phyloP scores from a whole-genome alignment of 495 filamentous ascomycete species.

The Xylaria telfairii region DNA sequence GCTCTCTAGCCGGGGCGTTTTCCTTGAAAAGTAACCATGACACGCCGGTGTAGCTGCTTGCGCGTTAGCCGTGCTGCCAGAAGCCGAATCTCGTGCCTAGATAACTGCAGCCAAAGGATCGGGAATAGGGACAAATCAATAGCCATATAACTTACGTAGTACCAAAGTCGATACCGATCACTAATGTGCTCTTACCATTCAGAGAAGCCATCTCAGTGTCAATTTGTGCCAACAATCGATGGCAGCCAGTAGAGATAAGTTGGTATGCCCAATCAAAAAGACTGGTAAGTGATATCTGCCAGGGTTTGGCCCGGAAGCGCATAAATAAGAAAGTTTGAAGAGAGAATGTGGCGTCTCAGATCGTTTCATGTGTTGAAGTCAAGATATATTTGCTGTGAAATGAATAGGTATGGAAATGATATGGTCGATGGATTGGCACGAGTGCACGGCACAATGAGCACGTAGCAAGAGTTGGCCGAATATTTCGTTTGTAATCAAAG shows the following conservation, averaged over 20 bases:
- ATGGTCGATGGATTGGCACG: too few species aligned
- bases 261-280: not conserved
- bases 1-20: not conserved
- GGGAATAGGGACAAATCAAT: not conserved
- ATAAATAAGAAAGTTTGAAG: too few species aligned
- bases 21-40: slow-evolving; percentile 18
- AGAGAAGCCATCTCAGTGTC: not conserved
- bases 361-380: too few species aligned
- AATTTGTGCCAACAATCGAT: not conserved
- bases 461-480: too few species aligned
- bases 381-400: too few species aligned
- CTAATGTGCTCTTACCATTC: not conserved
- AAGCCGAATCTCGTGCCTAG: not conserved
- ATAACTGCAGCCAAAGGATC: not conserved
- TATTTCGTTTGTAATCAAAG: too few species aligned
- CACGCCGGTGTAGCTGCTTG: slow-evolving; percentile 26
- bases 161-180: slow-evolving; percentile 34
- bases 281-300: not conserved
- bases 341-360: too few species aligned
- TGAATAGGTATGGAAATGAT: too few species aligned
- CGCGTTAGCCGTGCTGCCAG: not conserved
- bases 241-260: not conserved
- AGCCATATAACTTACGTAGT: slow-evolving; percentile 29
- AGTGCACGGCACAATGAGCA: too few species aligned
- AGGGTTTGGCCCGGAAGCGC: too few species aligned